Evolutionary conservation across 2,329 filamentous ascomycete species (phyloP), one percentile per base, ranked within the genome.

Genomic region (Talaromyces sp.): DNA sequence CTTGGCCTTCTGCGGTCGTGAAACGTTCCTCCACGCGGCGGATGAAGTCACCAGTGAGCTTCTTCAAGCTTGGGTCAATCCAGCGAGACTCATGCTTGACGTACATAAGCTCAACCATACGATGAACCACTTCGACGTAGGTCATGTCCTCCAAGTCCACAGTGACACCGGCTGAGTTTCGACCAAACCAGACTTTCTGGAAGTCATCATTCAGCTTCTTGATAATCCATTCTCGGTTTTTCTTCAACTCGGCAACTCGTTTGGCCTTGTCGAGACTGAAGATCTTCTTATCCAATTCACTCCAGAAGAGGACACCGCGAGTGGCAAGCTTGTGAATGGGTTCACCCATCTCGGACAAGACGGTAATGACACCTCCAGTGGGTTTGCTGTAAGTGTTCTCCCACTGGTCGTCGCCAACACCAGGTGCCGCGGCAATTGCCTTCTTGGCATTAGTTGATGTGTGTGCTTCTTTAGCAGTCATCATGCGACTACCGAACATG

Each of bases 251-350:
- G 1, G 89, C 83, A 24, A 96, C 81, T 48, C 92, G 88, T 82
- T 97, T 96, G 71, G 93, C 91, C 81, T 96, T 97, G 77, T 96
- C 92, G 54, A 99, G 81, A 72, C 87, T 89, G 81, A 99, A 99
- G 70, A 99, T 97, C 79, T 96, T 97, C 76, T 95, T 86, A 72
- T 99, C 94, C 92, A 99, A 96, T 79, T 99, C 95, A 55, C 92
- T 88, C 94, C 94, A 99, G 82, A 99, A 96, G 58, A 86, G 82
- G 54, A 99, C 92, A 84, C 94, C 94, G 61, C 95, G 89, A 54
- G 94, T 99, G 17, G 94, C 95, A 62, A 99, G 85, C 81, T 99
- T 99, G 82, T 99, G 94, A 64, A 99, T 99, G 6, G 94, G 95
- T 81, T 99, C 94, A 52, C 94, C 95, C 95, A 99, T 99, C 79